Conservation (phyloP, 192 early-diverging fungal genomes). For the Chytriomyces sp. region DNA sequence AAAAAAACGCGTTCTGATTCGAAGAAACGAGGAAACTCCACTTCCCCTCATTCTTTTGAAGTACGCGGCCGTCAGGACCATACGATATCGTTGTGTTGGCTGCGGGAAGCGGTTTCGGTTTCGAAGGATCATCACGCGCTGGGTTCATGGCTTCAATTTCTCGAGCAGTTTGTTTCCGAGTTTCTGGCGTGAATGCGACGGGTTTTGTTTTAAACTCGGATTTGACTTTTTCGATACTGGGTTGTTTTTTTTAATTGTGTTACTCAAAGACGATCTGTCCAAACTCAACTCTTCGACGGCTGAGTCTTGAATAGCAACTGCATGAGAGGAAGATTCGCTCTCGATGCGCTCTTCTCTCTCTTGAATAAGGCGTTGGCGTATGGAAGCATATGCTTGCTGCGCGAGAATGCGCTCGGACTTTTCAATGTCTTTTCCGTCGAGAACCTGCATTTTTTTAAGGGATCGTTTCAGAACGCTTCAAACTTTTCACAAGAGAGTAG, state of each 20-base stretch:
- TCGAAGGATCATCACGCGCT: neutral
- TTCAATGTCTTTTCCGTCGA: slow-evolving; percentile 60
- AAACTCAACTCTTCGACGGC: neutral
- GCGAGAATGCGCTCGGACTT: slow-evolving; percentile 63
- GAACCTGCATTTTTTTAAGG: slow-evolving; percentile 28
- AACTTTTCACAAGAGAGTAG: slow-evolving; percentile 1
- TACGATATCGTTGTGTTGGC: slow-evolving; percentile 20
- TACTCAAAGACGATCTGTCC: neutral
- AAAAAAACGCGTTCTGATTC: neutral
- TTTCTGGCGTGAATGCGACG: slow-evolving; percentile 55
- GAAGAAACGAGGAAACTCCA: slow-evolving; percentile 40
- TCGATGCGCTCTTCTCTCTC: slow-evolving; percentile 18
- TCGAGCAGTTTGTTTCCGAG: slow-evolving; percentile 57
- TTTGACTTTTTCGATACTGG: slow-evolving; percentile 43
- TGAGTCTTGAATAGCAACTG: neutral
- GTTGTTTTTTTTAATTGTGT: neutral
- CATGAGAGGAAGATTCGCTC: neutral
- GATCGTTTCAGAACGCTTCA: neutral
- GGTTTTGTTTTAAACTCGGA: slow-evolving; percentile 51
- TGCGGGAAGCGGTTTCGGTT: slow-evolving; percentile 27
- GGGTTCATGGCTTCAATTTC: slow-evolving; percentile 52
- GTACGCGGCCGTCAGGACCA: slow-evolving; percentile 51
- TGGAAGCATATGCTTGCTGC: slow-evolving; percentile 45
- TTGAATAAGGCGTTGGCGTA: slow-evolving; percentile 40
- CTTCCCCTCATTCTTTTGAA: slow-evolving; percentile 65